phyloP scores from a whole-genome alignment of 1,284 basidiomycete genomes.

The Apiotrichum gracile region DNA sequence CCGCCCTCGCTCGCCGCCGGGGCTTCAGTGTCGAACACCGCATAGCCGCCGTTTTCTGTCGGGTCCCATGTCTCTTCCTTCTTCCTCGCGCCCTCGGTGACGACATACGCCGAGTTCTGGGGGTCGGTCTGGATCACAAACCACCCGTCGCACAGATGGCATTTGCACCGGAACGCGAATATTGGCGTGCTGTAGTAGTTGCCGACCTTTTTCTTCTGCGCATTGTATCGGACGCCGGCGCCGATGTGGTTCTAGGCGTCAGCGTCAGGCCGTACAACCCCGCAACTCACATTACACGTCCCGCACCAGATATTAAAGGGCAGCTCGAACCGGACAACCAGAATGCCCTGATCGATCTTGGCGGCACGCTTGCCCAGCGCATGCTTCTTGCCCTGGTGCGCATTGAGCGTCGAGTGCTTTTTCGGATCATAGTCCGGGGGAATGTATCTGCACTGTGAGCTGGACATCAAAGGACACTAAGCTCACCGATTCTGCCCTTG shows the following conservation, averaged over 20 bases:
- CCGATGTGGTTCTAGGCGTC: constrained; percentile 68
- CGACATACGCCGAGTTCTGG: constrained; percentile 92
- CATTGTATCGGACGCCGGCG: constrained; percentile 97
- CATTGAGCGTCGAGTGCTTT: constrained; percentile 73
- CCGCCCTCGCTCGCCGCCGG: constrained; percentile 37
- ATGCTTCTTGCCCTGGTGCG: constrained; percentile 73
- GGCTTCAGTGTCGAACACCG: constrained; percentile 65
- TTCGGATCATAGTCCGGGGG: constrained; percentile 84
- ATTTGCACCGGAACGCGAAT: constrained; percentile 92
- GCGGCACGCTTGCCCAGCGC: constrained; percentile 81
- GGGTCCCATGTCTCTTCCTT: constrained; percentile 96
- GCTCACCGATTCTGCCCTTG: constrained; percentile 65
- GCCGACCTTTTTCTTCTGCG: constrained; percentile 96
- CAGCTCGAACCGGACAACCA: constrained; percentile 82
- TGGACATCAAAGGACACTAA: too few species aligned
- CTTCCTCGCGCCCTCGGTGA: constrained; percentile 77
- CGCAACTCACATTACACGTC: constrained; percentile 59
- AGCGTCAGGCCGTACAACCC: not conserved
- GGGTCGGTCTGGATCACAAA: constrained; percentile 98
- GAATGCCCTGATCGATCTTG: constrained; percentile 86
- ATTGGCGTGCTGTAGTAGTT: constrained; percentile 92
- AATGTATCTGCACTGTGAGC: constrained; percentile 66
- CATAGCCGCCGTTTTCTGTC: constrained; percentile 85
- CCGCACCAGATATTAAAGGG: constrained; percentile 98
- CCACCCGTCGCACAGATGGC: constrained; percentile 84